A percentile compares a stretch with the other conserved stretches of the same genome.
phyloP scores from a whole-genome alignment of 345 rosid genomes.

The Eucalyptus cladocalyx region DNA sequence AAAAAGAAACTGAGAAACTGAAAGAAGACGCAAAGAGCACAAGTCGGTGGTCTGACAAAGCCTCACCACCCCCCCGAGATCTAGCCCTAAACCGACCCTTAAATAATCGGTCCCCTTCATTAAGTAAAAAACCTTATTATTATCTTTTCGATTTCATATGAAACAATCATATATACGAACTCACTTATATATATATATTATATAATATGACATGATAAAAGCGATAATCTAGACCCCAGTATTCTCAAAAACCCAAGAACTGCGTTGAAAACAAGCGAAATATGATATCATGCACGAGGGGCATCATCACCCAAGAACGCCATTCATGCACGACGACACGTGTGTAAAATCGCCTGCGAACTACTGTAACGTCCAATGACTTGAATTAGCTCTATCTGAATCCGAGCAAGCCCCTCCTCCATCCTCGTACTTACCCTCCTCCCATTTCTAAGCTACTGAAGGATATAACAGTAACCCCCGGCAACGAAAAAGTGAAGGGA shows the following conservation, averaged over 20 bases:
- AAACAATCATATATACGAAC: neutral
- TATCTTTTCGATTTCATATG: neutral
- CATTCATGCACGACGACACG: neutral
- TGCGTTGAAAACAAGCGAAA: neutral
- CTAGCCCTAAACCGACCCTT: neutral
- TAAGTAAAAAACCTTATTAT: neutral
- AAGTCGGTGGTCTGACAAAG: neutral
- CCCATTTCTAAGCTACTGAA: neutral
- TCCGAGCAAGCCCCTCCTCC: neutral
- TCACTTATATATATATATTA: neutral
- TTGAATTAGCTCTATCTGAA: neutral
- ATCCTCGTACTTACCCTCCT: neutral
- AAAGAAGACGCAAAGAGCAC: neutral
- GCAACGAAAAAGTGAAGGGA: neutral
- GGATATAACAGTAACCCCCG: neutral
- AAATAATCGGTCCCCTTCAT: neutral
- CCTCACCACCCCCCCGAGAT: neutral
- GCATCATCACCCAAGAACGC: neutral
- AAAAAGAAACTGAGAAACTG: neutral
- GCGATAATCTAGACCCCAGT: neutral
- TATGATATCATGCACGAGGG: neutral
- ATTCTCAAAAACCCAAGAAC: neutral
- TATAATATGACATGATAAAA: neutral
- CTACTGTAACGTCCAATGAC: neutral
- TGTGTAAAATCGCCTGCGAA: neutral